A percentile compares a stretch with the other conserved stretches of the same genome.
Conservation (phyloP, 495 filamentous ascomycete genomes). For the Apodospora peruviana region DNA sequence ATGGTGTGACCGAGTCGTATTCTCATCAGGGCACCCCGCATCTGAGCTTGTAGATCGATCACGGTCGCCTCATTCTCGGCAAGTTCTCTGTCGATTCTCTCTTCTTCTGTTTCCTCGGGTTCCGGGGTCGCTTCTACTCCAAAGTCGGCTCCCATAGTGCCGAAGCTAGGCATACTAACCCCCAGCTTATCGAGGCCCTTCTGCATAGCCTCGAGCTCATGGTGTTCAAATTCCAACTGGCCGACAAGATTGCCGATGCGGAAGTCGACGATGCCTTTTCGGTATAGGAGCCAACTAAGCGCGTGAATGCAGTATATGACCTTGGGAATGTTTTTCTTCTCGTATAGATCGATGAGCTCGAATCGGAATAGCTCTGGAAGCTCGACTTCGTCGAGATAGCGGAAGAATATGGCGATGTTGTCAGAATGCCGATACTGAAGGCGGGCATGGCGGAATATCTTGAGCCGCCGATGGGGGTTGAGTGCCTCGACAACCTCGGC, state of each 20-base stretch:
- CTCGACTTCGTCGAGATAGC: constrained; percentile 87
- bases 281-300: constrained; percentile 88
- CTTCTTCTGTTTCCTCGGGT: constrained; percentile 77
- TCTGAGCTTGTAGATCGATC: constrained; percentile 77
- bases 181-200: constrained; percentile 94
- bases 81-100: constrained; percentile 79
- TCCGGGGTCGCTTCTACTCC: constrained; percentile 49
- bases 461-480: constrained; percentile 63
- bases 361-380: constrained; percentile 97
- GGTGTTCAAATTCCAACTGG: constrained; percentile 94
- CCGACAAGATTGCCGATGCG: constrained; percentile 98
- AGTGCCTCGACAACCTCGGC: constrained; percentile 95
- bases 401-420: constrained; percentile 92
- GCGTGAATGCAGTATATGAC: constrained; percentile 99
- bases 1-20: constrained; percentile 75
- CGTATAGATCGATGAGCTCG: constrained; percentile 95
- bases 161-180: constrained; percentile 93
- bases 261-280: constrained; percentile 91
- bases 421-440: constrained; percentile 96
- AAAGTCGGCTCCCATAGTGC: constrained; percentile 93
- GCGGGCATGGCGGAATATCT: constrained; percentile 78
- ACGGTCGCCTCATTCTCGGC: constrained; percentile 66
- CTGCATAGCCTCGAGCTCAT: constrained; percentile 93
- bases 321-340: constrained; percentile 99
- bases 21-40: constrained; percentile 74